Base-by-base conservation (phyloP, 192 early-diverging fungal genomes). In the Coemansia sp. region DNA sequence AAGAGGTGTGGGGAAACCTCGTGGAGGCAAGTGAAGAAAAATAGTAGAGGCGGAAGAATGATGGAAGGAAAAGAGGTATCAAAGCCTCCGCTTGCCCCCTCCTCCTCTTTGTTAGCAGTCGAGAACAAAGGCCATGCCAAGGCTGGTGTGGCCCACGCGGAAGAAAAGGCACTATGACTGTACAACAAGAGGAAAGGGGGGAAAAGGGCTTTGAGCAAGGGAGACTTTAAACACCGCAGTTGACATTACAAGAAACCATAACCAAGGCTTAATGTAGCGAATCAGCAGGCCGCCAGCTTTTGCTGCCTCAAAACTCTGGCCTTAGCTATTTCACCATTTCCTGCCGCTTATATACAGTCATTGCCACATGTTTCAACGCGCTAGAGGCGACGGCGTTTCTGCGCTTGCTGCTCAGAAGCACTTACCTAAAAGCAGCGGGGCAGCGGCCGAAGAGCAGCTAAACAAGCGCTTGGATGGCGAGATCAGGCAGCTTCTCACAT, bases 401-500 rank as follows among this genome's bases (percentile, higher is more conserved):
- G 66, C 68, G 25, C 69, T 67, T 8, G 65, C 68, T 21, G 29
- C 62, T 9, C 63, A 74, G 63, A 73, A 73, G 51, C 80, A 82
- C 66, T n/a, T 74, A 27, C 72, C 68, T 41, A 77, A 68, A 25
- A 68, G 45, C 69, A 66, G 70, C 72, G 64, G 70, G 15, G 68
- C 60, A 17, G 66, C 58, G 0, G 67, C 74, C 2, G 81, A 78
- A 44, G 76, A 74, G 36, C 70, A 64, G 73, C 76, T 84, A 34
- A 84, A 84, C 62, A 65, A 67, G 61, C 73, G 81, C 34, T 53
- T 84, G 32, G 70, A 78, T 34, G 44, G 62, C 50, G 81, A 84
- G 36, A 66, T 84, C 45, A 77, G 75, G 38, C 81, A 84, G 76
- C 81, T 84, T 12, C 67, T 78, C 27, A 70, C 55, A 29, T 78